These are phyloP conservation scores for Candida labiduridarum DNA, from an alignment of 1,139 yeast species.

Conservation along the genomic window DNA sequence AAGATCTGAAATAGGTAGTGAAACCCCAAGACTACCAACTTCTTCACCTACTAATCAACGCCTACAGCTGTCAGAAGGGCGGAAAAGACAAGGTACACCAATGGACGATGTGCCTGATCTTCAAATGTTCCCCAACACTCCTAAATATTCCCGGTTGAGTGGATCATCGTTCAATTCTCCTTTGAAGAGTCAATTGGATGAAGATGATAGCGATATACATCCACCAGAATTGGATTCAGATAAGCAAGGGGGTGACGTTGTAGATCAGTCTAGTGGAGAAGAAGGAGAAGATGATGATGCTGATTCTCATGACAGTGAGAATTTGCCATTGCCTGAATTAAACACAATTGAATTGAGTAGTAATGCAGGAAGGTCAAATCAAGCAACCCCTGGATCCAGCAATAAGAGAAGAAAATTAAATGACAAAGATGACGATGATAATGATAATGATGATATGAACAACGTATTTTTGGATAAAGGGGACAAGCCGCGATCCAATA, in stretches of 20 bases:
- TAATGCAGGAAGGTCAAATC: slow-evolving; percentile 9
- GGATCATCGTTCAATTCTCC: slow-evolving; percentile 27
- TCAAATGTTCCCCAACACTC: slow-evolving; percentile 55
- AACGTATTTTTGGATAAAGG: slow-evolving; percentile 36
- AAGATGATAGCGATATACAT: slow-evolving; percentile 36
- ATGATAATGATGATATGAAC: slow-evolving; percentile 20
- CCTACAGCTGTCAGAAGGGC: background rate
- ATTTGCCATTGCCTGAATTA: slow-evolving; percentile 24
- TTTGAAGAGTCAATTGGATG: slow-evolving; percentile 25
- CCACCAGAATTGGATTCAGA: slow-evolving; percentile 30
- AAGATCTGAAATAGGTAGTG: slow-evolving; percentile 34
- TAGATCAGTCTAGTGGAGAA: slow-evolving; percentile 2
- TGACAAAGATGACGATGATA: slow-evolving; percentile 1
- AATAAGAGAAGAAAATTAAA: slow-evolving; percentile 13
- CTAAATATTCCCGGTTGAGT: slow-evolving; percentile 35
- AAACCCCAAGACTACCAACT: slow-evolving; percentile 8
- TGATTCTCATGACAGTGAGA: slow-evolving; percentile 8
- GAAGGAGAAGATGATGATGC: slow-evolving; percentile 16
- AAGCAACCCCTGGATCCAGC: slow-evolving; percentile 6
- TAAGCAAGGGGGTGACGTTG: background rate
- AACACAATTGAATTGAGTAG: slow-evolving; percentile 25
- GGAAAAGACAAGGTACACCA: slow-evolving; percentile 14
- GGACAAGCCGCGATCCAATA: slow-evolving; percentile 9
- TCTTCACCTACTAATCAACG: slow-evolving; percentile 4
- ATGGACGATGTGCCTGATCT: slow-evolving; percentile 24